Percentiles rank a stretch among this genome's conserved stretches.
These are phyloP conservation scores for Eucalyptus virginea DNA, from an alignment of 345 rosid genomes.

Conservation along the genomic window DNA sequence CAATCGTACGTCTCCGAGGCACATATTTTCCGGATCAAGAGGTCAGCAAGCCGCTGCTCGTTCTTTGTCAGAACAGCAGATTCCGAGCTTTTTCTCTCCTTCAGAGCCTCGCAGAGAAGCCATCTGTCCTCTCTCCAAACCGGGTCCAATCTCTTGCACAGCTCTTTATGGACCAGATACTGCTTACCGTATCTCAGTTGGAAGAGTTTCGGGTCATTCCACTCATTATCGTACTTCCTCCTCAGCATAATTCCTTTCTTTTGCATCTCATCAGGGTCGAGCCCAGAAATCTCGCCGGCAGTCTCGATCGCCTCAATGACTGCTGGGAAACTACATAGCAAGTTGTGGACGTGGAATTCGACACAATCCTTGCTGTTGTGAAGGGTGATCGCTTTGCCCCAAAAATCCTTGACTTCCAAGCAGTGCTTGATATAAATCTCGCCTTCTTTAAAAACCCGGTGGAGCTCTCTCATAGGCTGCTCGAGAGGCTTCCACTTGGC, in stretches of 20 bases:
- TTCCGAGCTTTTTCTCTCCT: constrained; percentile 34
- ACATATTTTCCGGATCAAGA: constrained; percentile 48
- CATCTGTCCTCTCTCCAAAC: constrained; percentile 75
- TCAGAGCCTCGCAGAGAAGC: constrained; percentile 53
- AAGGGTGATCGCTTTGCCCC: constrained; percentile 59
- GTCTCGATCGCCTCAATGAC: constrained; percentile 80
- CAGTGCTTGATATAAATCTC: constrained; percentile 67
- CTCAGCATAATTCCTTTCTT: constrained; percentile 48
- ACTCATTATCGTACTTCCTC: constrained; percentile 59
- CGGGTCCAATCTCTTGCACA: constrained; percentile 35
- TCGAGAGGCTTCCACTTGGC: constrained; percentile 92
- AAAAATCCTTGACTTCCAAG: constrained; percentile 70
- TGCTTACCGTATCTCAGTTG: constrained; percentile 73
- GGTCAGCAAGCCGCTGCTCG: constrained; percentile 51
- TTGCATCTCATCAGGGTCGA: constrained; percentile 74
- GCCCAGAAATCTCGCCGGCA: constrained; percentile 77
- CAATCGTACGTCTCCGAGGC: constrained; percentile 22
- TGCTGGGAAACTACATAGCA: constrained; percentile 54
- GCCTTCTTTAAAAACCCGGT: constrained; percentile 75
- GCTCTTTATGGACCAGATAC: constrained; percentile 49
- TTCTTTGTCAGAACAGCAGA: constrained; percentile 29
- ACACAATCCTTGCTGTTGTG: constrained; percentile 78
- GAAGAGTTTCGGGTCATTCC: constrained; percentile 76
- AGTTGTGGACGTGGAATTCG: constrained; percentile 74
- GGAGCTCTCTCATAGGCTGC: constrained; percentile 63